These are phyloP conservation scores for Ilex asprella DNA, from an alignment of 257 asterid genomes.

Conservation along the genomic window DNA sequence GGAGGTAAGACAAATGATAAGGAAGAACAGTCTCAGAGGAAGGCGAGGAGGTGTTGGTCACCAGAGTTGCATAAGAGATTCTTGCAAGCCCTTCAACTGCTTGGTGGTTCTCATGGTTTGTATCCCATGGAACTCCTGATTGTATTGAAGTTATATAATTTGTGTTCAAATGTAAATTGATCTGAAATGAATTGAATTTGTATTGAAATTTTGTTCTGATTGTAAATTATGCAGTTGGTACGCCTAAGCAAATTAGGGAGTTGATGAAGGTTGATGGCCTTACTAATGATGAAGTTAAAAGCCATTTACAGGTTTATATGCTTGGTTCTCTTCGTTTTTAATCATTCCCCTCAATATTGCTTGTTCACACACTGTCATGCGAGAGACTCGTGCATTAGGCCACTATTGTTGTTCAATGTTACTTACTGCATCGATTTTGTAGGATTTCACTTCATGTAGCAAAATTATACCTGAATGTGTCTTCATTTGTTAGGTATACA, in stretches of 20 bases:
- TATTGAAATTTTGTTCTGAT: neutral
- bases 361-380: no score
- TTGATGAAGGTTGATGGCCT: constrained; percentile 81
- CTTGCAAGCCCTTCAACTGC: constrained; percentile 60
- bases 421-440: no score
- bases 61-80: constrained; percentile 62
- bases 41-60: constrained; percentile 79
- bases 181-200: neutral
- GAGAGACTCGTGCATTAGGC: no score
- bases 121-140: neutral
- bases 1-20: constrained; percentile 36
- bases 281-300: constrained; percentile 79
- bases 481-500: neutral
- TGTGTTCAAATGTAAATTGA: neutral
- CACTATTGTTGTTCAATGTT: no score
- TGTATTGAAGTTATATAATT: neutral
- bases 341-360: no score
- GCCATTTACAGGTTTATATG: constrained; percentile 70
- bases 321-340: neutral
- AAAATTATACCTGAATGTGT: neutral
- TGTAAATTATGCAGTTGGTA: constrained; percentile 47
- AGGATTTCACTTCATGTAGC: no score
- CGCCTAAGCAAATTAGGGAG: constrained; percentile 81
- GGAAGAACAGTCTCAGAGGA: constrained; percentile 43
- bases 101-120: constrained; percentile 84